Conservation (phyloP, 805 yeast species). For the Yarrowia sp. region DNA sequence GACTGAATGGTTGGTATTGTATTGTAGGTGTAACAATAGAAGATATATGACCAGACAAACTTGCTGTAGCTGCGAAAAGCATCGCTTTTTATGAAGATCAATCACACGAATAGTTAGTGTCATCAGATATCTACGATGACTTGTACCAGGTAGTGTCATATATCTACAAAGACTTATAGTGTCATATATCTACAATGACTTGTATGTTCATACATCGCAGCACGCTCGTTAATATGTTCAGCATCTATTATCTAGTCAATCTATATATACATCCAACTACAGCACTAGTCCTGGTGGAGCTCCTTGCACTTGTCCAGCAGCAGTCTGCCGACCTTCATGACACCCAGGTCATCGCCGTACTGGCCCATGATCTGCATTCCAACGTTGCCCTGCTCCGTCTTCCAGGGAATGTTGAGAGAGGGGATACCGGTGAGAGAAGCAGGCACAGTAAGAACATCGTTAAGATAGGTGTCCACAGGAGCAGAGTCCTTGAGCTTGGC, state of each 20-base stretch:
- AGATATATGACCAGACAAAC: too few relatives aligned
- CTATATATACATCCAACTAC: not conserved
- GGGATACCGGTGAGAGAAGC: conserved; percentile 92
- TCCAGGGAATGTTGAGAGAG: conserved; percentile 70
- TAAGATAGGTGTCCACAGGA: conserved; percentile 63
- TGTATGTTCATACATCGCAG: too few relatives aligned
- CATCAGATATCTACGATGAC: too few relatives aligned
- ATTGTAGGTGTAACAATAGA: too few relatives aligned
- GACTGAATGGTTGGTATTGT: too few relatives aligned
- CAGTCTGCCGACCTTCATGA: conserved; percentile 47
- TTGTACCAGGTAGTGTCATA: too few relatives aligned
- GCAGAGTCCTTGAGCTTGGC: conserved; percentile 43
- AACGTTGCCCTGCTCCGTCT: conserved; percentile 42
- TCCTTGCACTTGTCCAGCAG: conserved; percentile 23
- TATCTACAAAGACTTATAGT: too few relatives aligned
- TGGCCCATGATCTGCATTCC: conserved; percentile 87
- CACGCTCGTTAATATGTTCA: too few relatives aligned
- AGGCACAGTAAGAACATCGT: conserved; percentile 86
- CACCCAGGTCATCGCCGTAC: conserved; percentile 70
- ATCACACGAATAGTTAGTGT: too few relatives aligned
- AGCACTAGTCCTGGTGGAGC: conserved; percentile 4
- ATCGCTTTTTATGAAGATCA: too few relatives aligned
- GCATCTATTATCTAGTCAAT: not conserved
- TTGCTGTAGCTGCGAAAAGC: too few relatives aligned
- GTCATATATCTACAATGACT: too few relatives aligned